Evolutionary conservation across 228 moss, liverwort and hornwort species (phyloP).

Genomic region (Sphagnum magellanicum): DNA sequence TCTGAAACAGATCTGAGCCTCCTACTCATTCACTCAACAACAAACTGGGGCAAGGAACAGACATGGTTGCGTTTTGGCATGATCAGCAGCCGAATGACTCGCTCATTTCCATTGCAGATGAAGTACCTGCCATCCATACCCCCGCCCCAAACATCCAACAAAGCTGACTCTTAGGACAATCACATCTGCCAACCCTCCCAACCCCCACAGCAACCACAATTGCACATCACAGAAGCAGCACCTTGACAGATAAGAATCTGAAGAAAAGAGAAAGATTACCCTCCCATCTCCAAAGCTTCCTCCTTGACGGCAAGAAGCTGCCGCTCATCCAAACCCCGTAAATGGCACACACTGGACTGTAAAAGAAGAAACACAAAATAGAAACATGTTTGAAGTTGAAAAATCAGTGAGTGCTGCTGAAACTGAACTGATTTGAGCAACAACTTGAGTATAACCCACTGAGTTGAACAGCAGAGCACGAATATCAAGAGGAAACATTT

Average conservation of each 20-base stretch:
- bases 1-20: no score
- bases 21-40: no score
- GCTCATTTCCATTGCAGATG: slow-evolving; percentile 91
- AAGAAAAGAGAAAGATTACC: slow-evolving; percentile 24
- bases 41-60: slow-evolving; percentile 8
- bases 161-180: background rate
- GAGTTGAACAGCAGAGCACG: background rate
- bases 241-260: background rate
- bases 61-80: slow-evolving; percentile 95
- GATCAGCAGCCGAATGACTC: slow-evolving; percentile 87
- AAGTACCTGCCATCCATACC: slow-evolving; percentile 58
- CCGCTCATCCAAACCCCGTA: slow-evolving; percentile 64
- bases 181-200: background rate
- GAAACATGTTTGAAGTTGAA: background rate
- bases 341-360: slow-evolving; percentile 91
- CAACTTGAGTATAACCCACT: background rate
- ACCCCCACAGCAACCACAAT: no score
- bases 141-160: background rate
- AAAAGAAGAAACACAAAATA: slow-evolving; percentile 1
- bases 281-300: slow-evolving; percentile 92
- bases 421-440: background rate
- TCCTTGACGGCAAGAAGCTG: slow-evolving; percentile 84
- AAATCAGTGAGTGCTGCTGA: background rate
- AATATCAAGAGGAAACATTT: background rate
- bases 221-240: background rate